These are phyloP conservation scores for Nannochloropsis salina DNA, from an alignment of 108 stramenopile genomes.

Conservation along the genomic window DNA sequence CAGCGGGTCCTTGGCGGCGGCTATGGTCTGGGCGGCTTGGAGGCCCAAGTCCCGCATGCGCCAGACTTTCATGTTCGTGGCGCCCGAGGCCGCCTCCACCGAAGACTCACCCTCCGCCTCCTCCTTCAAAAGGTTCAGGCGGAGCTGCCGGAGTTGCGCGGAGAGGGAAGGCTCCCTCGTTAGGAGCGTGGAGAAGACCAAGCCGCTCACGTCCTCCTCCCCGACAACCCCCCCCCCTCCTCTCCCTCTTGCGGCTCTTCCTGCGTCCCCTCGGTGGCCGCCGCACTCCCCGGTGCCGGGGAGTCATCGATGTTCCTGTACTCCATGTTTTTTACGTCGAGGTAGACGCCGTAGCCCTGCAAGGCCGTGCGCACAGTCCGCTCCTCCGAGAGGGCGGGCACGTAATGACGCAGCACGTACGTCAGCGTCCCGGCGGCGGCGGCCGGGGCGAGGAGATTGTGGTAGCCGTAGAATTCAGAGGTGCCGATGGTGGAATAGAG, in stretches of 20 bases:
- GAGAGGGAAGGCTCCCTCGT: conserved; percentile 19
- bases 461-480: background rate
- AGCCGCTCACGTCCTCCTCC: conserved; percentile 24
- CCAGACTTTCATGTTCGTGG: conserved; percentile 37
- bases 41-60: conserved; percentile 46
- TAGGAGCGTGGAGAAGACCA: conserved; percentile 36
- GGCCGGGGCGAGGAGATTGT: background rate
- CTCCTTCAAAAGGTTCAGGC: background rate
- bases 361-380: conserved; percentile 31
- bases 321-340: conserved; percentile 65
- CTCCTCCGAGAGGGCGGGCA: background rate
- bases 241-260: background rate
- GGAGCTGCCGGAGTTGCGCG: background rate
- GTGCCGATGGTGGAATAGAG: background rate
- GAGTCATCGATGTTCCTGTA: conserved; percentile 57
- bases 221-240: background rate
- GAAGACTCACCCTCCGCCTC: background rate
- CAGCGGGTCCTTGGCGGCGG: conserved; percentile 31
- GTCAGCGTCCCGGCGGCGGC: background rate
- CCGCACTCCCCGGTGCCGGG: conserved; percentile 7
- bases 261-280: background rate
- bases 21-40: conserved; percentile 41
- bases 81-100: background rate
- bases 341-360: conserved; percentile 56
- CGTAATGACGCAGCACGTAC: conserved; percentile 12